These are phyloP conservation scores for Colletotrichum orchidophilum DNA, from an alignment of 2,329 filamentous ascomycete species.

Conservation along the genomic window DNA sequence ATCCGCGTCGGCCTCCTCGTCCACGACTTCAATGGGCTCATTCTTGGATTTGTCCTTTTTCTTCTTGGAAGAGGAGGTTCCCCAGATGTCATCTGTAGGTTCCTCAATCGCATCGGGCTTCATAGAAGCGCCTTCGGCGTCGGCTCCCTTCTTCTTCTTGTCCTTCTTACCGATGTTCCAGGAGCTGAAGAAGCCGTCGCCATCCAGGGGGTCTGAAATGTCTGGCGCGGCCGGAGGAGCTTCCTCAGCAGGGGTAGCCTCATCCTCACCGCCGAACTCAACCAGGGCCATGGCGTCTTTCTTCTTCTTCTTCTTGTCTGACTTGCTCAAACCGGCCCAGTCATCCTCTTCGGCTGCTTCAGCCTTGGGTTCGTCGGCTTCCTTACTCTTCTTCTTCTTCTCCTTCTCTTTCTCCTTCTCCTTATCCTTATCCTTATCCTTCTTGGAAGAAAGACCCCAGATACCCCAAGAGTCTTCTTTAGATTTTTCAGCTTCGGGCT, in stretches of 20 bases:
- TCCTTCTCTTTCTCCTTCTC: conserved; percentile 36
- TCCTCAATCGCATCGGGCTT: conserved; percentile 55
- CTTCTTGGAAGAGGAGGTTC: conserved; percentile 50
- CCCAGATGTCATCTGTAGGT: conserved; percentile 52
- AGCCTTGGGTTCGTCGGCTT: conserved; percentile 18
- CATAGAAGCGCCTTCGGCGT: conserved; percentile 21
- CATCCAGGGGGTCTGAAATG: conserved; percentile 44
- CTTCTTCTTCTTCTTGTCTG: conserved; percentile 59
- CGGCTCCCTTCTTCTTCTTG: conserved; percentile 43
- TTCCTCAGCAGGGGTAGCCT: conserved; percentile 38
- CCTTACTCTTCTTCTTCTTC: conserved; percentile 38
- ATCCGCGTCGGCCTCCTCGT: conserved; percentile 54
- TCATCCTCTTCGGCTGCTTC: conserved; percentile 29
- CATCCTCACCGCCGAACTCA: conserved; percentile 43
- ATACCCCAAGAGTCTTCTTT: conserved; percentile 36
- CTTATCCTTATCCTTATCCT: conserved; percentile 44
- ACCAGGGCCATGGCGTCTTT: conserved; percentile 45
- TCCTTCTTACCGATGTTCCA: conserved; percentile 66
- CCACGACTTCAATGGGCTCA: conserved; percentile 56
- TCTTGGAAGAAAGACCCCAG: conserved; percentile 39
- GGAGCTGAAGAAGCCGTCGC: conserved; percentile 64
- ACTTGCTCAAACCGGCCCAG: conserved; percentile 42
- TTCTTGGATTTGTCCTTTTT: conserved; percentile 64
- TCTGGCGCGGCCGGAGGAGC: conserved; percentile 42
- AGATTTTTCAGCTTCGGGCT: conserved; percentile 37